Base-by-base conservation (phyloP, 306 rosid genomes). In the Corylus avellana region DNA sequence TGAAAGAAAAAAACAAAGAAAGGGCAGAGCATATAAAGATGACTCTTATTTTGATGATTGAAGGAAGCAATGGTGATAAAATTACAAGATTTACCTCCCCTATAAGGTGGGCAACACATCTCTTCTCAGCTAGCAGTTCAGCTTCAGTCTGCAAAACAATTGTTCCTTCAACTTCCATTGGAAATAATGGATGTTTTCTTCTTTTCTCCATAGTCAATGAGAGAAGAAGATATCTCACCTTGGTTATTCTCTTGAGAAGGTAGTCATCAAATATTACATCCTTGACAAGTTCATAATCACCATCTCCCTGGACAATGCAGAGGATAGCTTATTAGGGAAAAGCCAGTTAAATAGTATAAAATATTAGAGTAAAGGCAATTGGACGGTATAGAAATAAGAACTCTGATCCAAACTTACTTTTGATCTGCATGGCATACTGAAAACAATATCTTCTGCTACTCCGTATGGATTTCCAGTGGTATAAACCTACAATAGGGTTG, bases 371-470 rank as follows among this genome's bases (percentile, higher is more conserved):
- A 49, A 49, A 49, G 53, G 14, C 62, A 78, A 64, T 55, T 49
- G 53, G 64, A 70, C 27, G 53, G 35, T 27, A 63, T 22, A 72
- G 82, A 75, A 70, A 75, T 25, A 61, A 62, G 76, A 74, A 39
- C 63, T 61, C 73, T 49, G 32, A 49, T 46, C 37, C 37, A 62
- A 72, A 61, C 90, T 80, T 88, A 91, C 99, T 48, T 89, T 93
- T 48, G 99, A 95, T 89, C 97, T 90, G 74, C 99, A 95, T 14
- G 99, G 99, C 99, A 95, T 90, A 59, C 99, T 95, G 89, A 90
- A 95, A 72, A 95, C 94, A 76, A 95, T 89, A 88, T 77, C 98
- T 82, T 96, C 96, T 57, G 90, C 92, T 80, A 96, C 89, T 70
- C 98, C 99, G 51, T 96, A 96, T 47, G 97, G 97, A 87, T 96